Evolutionary conservation across 2,329 filamentous ascomycete species (phyloP).

Genomic region (Ceratocystis harringtonii): DNA sequence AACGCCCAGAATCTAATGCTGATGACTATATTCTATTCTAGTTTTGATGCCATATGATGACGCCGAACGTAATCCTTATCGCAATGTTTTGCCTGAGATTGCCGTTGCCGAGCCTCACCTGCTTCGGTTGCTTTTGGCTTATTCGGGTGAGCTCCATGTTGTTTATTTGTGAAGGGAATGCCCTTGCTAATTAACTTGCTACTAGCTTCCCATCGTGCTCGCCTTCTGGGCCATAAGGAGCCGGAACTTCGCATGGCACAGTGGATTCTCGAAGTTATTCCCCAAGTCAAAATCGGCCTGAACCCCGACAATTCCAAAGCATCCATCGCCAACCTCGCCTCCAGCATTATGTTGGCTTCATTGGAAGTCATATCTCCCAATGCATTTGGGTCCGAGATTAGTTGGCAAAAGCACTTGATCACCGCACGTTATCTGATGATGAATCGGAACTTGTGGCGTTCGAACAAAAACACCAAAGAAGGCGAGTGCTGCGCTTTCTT

Average conservation of each 20-base stretch:
- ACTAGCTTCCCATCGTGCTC: conserved; percentile 59
- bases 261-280: conserved; percentile 65
- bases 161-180: not conserved
- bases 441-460: conserved; percentile 24
- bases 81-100: conserved; percentile 40
- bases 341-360: conserved; percentile 72
- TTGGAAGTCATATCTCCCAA: conserved; percentile 71
- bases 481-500: conserved; percentile 50
- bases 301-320: not conserved
- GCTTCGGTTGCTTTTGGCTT: conserved; percentile 62
- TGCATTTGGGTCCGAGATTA: conserved; percentile 63
- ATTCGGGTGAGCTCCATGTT: conserved; percentile 36
- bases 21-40: conserved; percentile 11
- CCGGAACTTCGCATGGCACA: conserved; percentile 62
- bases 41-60: conserved; percentile 38
- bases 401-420: conserved; percentile 66
- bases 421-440: conserved; percentile 63
- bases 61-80: conserved; percentile 37
- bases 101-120: conserved; percentile 55
- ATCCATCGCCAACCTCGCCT: conserved; percentile 46
- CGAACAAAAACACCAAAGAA: conserved; percentile 23
- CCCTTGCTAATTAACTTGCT: not conserved
- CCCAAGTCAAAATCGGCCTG: conserved; percentile 28
- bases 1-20: not conserved
- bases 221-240: conserved; percentile 57